A percentile compares a stretch with the other conserved stretches of the same genome.
phyloP scores from a whole-genome alignment of 2,329 filamentous ascomycete species.

The Microdochium bolleyi region DNA sequence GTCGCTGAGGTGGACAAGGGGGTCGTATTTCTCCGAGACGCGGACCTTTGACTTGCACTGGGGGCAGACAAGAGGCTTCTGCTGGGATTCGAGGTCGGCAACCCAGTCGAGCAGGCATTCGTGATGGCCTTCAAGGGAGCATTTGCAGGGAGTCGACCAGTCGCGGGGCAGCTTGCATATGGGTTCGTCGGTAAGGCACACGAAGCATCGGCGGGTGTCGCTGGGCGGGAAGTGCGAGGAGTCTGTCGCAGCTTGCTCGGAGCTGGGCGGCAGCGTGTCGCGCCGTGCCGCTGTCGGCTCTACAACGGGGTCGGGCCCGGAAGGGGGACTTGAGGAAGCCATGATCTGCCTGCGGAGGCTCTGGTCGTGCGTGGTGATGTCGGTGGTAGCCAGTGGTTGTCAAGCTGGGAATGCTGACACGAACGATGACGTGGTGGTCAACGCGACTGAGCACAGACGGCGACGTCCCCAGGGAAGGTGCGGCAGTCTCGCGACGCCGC shows the following conservation, averaged over 20 bases:
- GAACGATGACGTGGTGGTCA: too few relatives aligned
- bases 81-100: conserved; percentile 68
- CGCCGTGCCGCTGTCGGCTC: too few relatives aligned
- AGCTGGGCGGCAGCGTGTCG: too few relatives aligned
- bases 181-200: conserved; percentile 51
- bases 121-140: conserved; percentile 85
- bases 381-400: too few relatives aligned
- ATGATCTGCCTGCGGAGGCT: too few relatives aligned
- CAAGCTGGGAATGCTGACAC: too few relatives aligned
- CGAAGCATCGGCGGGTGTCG: conserved; percentile 45
- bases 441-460: too few relatives aligned
- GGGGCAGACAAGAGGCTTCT: conserved; percentile 69
- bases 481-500: too few relatives aligned
- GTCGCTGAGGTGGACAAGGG: conserved; percentile 60
- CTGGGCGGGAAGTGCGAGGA: conserved; percentile 1
- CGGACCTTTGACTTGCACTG: conserved; percentile 81
- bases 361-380: too few relatives aligned
- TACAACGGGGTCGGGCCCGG: too few relatives aligned
- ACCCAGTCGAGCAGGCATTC: conserved; percentile 78
- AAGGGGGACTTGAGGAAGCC: too few relatives aligned
- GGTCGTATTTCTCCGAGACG: conserved; percentile 66
- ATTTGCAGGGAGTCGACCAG: conserved; percentile 88
- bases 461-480: too few relatives aligned
- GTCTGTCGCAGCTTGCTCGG: not conserved
- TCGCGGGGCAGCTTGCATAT: conserved; percentile 36